These are phyloP conservation scores for Periconia digitata DNA, from an alignment of 2,329 filamentous ascomycete species.

Conservation along the genomic window DNA sequence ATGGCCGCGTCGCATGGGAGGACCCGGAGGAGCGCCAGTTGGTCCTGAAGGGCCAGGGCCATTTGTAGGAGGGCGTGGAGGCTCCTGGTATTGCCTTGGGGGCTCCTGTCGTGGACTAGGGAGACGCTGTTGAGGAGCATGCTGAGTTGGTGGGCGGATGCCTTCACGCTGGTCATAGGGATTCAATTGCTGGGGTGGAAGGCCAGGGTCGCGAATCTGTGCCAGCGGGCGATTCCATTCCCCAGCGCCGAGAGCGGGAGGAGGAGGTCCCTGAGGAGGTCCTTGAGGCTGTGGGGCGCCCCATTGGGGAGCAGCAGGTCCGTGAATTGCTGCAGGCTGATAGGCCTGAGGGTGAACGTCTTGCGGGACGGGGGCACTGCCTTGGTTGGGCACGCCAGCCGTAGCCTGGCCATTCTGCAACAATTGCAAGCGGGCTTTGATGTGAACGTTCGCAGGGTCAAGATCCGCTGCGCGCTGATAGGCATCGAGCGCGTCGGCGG, in stretches of 20 bases:
- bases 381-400: slow-evolving; percentile 70
- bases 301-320: slow-evolving; percentile 87
- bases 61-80: slow-evolving; percentile 54
- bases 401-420: slow-evolving; percentile 75
- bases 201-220: slow-evolving; percentile 68
- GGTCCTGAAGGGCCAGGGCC: slow-evolving; percentile 47
- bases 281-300: slow-evolving; percentile 70
- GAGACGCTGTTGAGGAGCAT: slow-evolving; percentile 63
- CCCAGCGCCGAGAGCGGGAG: slow-evolving; percentile 54
- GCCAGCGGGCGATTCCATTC: slow-evolving; percentile 68
- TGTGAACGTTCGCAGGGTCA: slow-evolving; percentile 89
- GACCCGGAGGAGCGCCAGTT: slow-evolving; percentile 45
- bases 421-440: slow-evolving; percentile 90
- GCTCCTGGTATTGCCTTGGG: slow-evolving; percentile 69
- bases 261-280: slow-evolving; percentile 66
- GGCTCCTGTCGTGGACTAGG: slow-evolving; percentile 76
- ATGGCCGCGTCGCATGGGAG: slow-evolving; percentile 52
- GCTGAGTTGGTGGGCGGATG: slow-evolving; percentile 67
- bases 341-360: slow-evolving; percentile 96
- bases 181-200: slow-evolving; percentile 72
- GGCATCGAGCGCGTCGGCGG: slow-evolving; percentile 90
- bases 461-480: slow-evolving; percentile 94
- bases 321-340: slow-evolving; percentile 77
- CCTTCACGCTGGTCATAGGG: slow-evolving; percentile 79
- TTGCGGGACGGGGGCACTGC: slow-evolving; percentile 82